These are phyloP conservation scores for Aspergillus vadensis DNA, from an alignment of 2,329 filamentous ascomycete species.

Conservation along the genomic window DNA sequence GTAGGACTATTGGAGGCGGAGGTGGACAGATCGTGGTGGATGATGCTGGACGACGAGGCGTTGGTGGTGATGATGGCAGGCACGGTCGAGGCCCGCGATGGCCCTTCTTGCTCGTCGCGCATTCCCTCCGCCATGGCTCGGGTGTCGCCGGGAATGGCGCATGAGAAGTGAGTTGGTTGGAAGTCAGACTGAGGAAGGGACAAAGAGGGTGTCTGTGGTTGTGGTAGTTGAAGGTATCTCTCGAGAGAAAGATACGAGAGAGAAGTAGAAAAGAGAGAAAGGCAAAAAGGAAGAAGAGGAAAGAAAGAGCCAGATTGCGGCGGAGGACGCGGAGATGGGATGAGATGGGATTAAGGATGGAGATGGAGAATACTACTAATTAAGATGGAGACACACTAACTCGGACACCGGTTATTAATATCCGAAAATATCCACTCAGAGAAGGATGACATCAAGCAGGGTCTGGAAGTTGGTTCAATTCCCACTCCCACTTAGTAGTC, in stretches of 20 bases:
- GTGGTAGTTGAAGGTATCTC: no score
- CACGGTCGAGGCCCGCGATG: constrained; percentile 28
- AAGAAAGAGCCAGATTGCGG: not conserved
- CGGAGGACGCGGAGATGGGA: not conserved
- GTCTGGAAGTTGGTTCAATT: not conserved
- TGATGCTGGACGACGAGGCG: constrained; percentile 22
- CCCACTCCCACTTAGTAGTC: no score
- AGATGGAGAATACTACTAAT: not conserved
- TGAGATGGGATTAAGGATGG: not conserved
- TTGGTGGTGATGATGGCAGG: constrained; percentile 30
- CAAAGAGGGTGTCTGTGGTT: not conserved
- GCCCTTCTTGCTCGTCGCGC: constrained; percentile 25
- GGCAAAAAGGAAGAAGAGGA: not conserved
- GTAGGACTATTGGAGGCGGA: constrained; percentile 10
- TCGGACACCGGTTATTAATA: constrained; percentile 3
- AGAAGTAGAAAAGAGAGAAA: constrained; percentile 6
- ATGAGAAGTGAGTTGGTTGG: constrained; percentile 21
- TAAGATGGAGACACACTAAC: constrained; percentile 4
- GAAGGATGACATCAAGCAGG: constrained; percentile 6
- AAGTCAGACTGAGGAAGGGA: not conserved
- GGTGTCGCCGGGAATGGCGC: constrained; percentile 22
- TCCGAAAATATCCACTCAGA: not conserved
- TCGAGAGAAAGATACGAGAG: not conserved
- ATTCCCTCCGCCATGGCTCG: constrained; percentile 37
- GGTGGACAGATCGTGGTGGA: constrained; percentile 14